Evolutionary conservation across 108 stramenopile genomes (phyloP), one percentile per base, ranked within the genome.

Genomic region (Mayamaea pseudoterrestris): DNA sequence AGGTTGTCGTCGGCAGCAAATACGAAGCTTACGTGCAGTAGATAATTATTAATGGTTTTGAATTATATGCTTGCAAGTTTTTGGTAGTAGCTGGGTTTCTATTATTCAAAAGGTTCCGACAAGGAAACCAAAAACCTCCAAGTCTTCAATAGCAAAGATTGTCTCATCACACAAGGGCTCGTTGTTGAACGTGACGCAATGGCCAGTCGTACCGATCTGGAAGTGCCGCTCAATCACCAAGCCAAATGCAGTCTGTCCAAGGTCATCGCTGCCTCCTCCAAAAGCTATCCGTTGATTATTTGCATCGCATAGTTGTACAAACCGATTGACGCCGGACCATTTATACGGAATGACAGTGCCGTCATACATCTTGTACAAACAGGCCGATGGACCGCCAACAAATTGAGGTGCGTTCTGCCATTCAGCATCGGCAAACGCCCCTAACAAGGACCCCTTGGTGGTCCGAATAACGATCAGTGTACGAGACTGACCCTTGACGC

Each of bases 221-320:
- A 90, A 90, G 52, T 90, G 83, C 41, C 85, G 71, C 36, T 84
- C 80, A 11, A 90, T 61, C 51, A 78, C 79, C 17, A 90, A 58
- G 27, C 88, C 88, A 65, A 90, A 90, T 23, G 74, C 76, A 17
- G 83, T 81, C n/a, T n/a, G n/a, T n/a, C n/a, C n/a, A n/a, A n/a
- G n/a, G 12, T 83, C 66, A 30, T 77, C 64, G 16, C 88, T 83
- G 36, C 88, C 88, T 13, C 88, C 83, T 23, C 88, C 88, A 66
- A 90, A 83, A n/a, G 88, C 88, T 17, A 90, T 30, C 41, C 68
- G 62, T 44, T 71, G 62, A 34, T 47, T 55, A 8, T 44, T 35
- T 13, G 56, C 44, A 49, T 90, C 88, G 30, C 80, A 80, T 2
- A 85, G 43, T 53, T 90, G 88, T 31, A 85, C 76, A 50, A 83